Evolutionary conservation across 768 basidiomycete genomes (phyloP), one percentile per base, ranked within the genome.

Genomic region (Tremella yokohamensis): DNA sequence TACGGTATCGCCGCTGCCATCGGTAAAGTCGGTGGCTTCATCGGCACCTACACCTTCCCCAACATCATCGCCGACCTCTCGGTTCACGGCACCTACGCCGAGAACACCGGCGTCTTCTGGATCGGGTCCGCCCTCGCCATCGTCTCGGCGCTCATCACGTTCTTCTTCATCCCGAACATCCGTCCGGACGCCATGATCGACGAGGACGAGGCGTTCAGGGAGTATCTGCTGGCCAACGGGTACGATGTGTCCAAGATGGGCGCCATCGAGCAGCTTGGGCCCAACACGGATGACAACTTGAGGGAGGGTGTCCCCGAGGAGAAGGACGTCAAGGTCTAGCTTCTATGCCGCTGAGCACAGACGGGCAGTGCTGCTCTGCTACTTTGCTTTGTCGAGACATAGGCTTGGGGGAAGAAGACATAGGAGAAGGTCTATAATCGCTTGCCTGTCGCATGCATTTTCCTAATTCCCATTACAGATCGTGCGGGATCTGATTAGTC

Each of bases 1-100:
- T 92, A 93, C 69, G 91, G 90, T 22, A 57, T 84, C 25, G 90
- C 90, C 7, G 90, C 92, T 42, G 90, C 91, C 13, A 69, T 88
- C 49, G 92, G 78, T 4, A 79, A 79, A 58, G 58, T 76, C 11
- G 66, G 67, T 16, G 75, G 70, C 2, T 77, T 78, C 60, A 65
- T 69, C 49, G 78, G 77, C 0, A 73, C 70, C 4, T 77, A 76
- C 64, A 63, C 66, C 6, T 78, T 75, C 71, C 63, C 63, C 22
- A 40, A 63, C 2, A 77, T 78, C 57, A 66, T 66, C 37, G 63
- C 55, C 48, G 58, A 51, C 47, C 56, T 75, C 40, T 66, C 64
- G 59, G 85, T 85, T 4, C 8, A 80, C 1, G 63, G 52, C 12
- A 77, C 82, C 22, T 72, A 77, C 38, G 81, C 78, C 60, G 87